These are phyloP conservation scores for Conidiobolus incongruus DNA, from an alignment of 371 early-diverging fungal species.

Conservation along the genomic window DNA sequence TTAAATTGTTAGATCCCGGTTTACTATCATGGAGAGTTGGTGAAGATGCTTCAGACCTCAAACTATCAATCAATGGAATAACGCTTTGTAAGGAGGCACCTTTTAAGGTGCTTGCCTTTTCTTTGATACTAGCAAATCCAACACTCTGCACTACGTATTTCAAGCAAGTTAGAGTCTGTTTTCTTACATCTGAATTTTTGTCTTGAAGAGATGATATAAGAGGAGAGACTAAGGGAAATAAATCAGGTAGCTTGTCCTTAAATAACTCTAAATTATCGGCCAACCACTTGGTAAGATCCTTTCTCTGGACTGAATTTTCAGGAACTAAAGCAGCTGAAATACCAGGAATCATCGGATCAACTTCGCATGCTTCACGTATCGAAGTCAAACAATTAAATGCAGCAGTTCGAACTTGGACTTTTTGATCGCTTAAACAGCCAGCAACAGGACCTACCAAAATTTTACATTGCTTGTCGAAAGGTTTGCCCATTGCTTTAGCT, in stretches of 20 bases:
- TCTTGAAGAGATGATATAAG: slow-evolving; percentile 66
- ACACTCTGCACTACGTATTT: slow-evolving; percentile 26
- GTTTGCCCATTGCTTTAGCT: slow-evolving; percentile 62
- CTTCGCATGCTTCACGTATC: slow-evolving; percentile 30
- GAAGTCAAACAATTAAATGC: slow-evolving; percentile 48
- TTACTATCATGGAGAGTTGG: not conserved
- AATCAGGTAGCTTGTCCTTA: slow-evolving; percentile 19
- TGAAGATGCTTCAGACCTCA: slow-evolving; percentile 5
- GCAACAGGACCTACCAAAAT: slow-evolving; percentile 22
- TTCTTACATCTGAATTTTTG: slow-evolving; percentile 70
- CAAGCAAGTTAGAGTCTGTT: slow-evolving; percentile 49
- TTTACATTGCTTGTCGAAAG: slow-evolving; percentile 32
- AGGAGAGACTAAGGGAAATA: slow-evolving; percentile 34
- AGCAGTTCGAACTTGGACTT: slow-evolving; percentile 58
- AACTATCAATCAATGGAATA: slow-evolving; percentile 37
- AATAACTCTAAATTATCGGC: slow-evolving; percentile 19
- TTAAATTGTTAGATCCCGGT: not conserved
- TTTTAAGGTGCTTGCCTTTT: slow-evolving; percentile 32
- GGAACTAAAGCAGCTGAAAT: slow-evolving; percentile 38
- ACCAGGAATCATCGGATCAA: slow-evolving; percentile 40
- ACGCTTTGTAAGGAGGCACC: slow-evolving; percentile 36
- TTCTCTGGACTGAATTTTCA: slow-evolving; percentile 59
- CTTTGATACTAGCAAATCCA: slow-evolving; percentile 30
- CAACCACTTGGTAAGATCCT: slow-evolving; percentile 64
- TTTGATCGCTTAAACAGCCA: slow-evolving; percentile 61